Base-by-base conservation (phyloP, 129 eudicot species). In the Daucus carota region DNA sequence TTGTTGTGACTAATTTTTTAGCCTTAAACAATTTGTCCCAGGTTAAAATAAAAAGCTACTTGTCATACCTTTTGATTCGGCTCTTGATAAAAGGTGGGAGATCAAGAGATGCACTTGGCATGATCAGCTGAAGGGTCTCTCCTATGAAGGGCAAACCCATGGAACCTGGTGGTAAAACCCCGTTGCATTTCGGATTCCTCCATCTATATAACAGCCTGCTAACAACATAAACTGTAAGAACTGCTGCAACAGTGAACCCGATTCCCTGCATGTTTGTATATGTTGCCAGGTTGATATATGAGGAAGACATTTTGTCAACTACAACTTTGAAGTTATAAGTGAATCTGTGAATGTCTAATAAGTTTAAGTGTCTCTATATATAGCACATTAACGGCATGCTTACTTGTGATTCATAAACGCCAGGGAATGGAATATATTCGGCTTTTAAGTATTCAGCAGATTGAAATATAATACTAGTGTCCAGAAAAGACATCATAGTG, bases 81-180 rank as follows among this genome's bases (percentile, higher is more conserved):
- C 59, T 70, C 48, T 82, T 84, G 44, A 89, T 82, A 82, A 89
- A 89, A 20, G 90, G 83, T 0, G 87, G 91, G 63, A 86, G 87
- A 50, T 89, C 89, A 5, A 87, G 67, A n/a, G 91, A 82, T 73
- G 80, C 71, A 72, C 83, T 84, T 18, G 95, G 91, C 16, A 80
- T 71, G 70, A 89, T 72, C 54, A 89, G 69, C 73, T 87, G 84
- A 20, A 89, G 78, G 40, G 95, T 89, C 63, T 89, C 95, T 7
- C 95, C 95, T 12, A 89, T 76, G 40, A 89, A 73, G 60, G 95
- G 95, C 32, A 86, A 70, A 0, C 95, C 95, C 86, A 82, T 78
- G 13, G 95, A 86, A 47, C 95, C 95, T 3, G 91, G 95, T 10
- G 95, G 95, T 0, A 87, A 78, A 1, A 84, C 80, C 14, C 90